Conservation (phyloP, 495 filamentous ascomycete species). For the Hypoxylon fragiforme region DNA sequence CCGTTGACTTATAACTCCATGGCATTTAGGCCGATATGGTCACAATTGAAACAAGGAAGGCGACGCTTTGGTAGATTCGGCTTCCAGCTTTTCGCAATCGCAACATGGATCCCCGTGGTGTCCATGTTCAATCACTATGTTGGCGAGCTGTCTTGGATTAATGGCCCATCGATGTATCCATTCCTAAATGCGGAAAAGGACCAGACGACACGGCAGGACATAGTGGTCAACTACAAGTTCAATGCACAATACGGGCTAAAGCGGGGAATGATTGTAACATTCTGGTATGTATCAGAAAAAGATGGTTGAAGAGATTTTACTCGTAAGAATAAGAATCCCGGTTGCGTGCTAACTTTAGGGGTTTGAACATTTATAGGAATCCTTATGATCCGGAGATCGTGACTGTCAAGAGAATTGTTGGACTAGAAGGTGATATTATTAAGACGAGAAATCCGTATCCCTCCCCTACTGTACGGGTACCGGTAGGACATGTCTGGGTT, state of each 20-base stretch:
- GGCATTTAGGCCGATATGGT: constrained; percentile 42
- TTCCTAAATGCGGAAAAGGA: constrained; percentile 69
- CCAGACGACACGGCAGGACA: constrained; percentile 56
- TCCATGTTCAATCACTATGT: constrained; percentile 68
- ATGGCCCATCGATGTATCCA: constrained; percentile 76
- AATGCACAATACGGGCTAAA: constrained; percentile 48
- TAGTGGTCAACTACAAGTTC: constrained; percentile 56
- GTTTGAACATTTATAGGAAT: constrained; percentile 51
- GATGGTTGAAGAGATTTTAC: not conserved
- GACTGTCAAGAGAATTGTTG: constrained; percentile 71
- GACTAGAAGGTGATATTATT: constrained; percentile 69
- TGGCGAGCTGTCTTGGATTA: constrained; percentile 63
- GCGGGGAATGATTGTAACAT: constrained; percentile 59
- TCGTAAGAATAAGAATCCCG: no score
- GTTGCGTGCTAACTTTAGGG: not conserved
- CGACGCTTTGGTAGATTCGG: constrained; percentile 43
- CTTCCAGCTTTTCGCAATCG: constrained; percentile 55
- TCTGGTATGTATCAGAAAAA: constrained; percentile 46
- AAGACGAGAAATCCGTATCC: constrained; percentile 64
- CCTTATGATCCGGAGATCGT: constrained; percentile 62
- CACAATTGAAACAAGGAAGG: constrained; percentile 25
- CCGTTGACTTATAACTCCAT: constrained; percentile 15
- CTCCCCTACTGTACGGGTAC: constrained; percentile 58
- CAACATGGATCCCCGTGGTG: constrained; percentile 64
- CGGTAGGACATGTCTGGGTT: constrained; percentile 76